Evolutionary conservation across 371 early-diverging fungal species (phyloP).

Genomic region (Haplosporangium sp.): DNA sequence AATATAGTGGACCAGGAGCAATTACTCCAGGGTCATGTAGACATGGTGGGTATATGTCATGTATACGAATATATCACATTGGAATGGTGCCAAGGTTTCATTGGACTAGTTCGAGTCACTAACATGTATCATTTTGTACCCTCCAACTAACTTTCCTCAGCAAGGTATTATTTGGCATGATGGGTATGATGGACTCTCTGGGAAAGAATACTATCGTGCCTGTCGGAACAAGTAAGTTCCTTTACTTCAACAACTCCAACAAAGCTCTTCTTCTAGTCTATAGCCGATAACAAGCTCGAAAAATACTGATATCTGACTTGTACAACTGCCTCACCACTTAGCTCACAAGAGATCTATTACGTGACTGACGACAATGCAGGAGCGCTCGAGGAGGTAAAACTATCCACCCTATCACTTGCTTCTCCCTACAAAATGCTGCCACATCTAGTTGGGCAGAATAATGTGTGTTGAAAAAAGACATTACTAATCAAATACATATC

Average conservation of each 20-base stretch:
- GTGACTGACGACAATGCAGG: background rate
- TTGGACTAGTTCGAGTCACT: background rate
- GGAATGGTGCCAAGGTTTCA: background rate
- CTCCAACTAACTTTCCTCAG: conserved; percentile 4
- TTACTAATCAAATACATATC: too few species aligned
- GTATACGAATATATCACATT: background rate
- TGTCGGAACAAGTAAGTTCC: conserved; percentile 22
- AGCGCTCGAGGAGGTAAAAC: conserved; percentile 5
- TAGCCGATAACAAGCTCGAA: background rate
- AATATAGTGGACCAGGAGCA: conserved; percentile 44
- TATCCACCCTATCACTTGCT: background rate
- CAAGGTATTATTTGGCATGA: conserved; percentile 47
- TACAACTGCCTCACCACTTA: background rate
- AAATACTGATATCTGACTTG: background rate
- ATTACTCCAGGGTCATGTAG: conserved; percentile 19
- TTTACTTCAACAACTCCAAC: background rate
- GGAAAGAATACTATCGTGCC: conserved; percentile 16
- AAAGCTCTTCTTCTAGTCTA: too few species aligned
- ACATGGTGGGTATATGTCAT: conserved; percentile 19
- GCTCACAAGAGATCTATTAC: background rate
- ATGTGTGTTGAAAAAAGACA: too few species aligned
- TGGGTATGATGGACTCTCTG: conserved; percentile 9
- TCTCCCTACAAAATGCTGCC: too few species aligned
- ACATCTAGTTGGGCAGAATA: too few species aligned
- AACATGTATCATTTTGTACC: too few species aligned